These are phyloP conservation scores for Kondoa malvinella DNA, from an alignment of 768 basidiomycete genomes.

Conservation along the genomic window DNA sequence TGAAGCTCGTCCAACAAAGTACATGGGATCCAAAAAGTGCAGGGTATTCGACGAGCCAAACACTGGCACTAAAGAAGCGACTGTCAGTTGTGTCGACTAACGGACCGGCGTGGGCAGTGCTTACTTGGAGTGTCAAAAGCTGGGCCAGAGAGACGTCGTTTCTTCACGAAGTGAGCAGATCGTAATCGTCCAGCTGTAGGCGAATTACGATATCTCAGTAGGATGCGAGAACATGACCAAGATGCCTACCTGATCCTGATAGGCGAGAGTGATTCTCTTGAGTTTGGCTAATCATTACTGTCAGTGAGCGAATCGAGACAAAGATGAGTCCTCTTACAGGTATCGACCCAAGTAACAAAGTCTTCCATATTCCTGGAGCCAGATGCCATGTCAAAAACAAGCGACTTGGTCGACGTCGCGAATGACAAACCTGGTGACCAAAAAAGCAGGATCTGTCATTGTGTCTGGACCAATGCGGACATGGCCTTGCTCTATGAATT, in stretches of 20 bases:
- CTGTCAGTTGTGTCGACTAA: too few relatives aligned
- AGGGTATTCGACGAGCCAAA: too few relatives aligned
- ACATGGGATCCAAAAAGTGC: too few relatives aligned
- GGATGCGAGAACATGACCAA: background rate
- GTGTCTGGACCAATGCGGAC: slow-evolving; percentile 91
- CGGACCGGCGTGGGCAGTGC: too few relatives aligned
- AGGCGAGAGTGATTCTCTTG: background rate
- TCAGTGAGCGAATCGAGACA: background rate
- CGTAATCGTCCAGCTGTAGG: background rate
- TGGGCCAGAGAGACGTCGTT: too few relatives aligned
- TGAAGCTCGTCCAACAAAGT: too few relatives aligned
- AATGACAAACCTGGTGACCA: slow-evolving; percentile 58
- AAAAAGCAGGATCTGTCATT: slow-evolving; percentile 85
- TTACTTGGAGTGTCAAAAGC: too few relatives aligned
- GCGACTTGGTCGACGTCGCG: background rate
- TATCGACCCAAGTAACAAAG: slow-evolving; percentile 98
- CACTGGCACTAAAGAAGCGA: too few relatives aligned
- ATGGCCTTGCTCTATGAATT: slow-evolving; percentile 96
- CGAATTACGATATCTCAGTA: background rate
- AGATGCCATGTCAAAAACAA: slow-evolving; percentile 10
- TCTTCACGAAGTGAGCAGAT: too few relatives aligned
- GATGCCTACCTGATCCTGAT: background rate
- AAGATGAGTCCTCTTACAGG: slow-evolving; percentile 44
- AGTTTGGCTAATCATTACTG: background rate
- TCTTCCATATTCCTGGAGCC: slow-evolving; percentile 77